These are phyloP conservation scores for Wolfiporia cocos DNA, from an alignment of 1,284 basidiomycete genomes.

Conservation along the genomic window DNA sequence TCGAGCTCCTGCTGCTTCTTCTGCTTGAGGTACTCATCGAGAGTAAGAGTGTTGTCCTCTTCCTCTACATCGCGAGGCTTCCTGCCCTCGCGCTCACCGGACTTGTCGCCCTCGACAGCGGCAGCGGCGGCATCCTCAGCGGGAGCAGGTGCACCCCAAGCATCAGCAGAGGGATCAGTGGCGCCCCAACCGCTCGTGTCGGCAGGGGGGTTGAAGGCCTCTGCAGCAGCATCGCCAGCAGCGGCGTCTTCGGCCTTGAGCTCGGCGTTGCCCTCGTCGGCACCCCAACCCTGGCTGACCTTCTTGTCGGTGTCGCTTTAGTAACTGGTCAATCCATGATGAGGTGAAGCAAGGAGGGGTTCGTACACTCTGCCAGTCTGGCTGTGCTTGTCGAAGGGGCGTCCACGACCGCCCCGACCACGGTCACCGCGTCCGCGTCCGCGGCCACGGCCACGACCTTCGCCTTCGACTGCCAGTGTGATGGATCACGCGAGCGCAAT, in stretches of 20 bases:
- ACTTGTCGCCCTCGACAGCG: slow-evolving; percentile 28
- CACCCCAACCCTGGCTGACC: slow-evolving; percentile 88
- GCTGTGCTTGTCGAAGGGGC: slow-evolving; percentile 77
- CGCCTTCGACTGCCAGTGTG: slow-evolving; percentile 40
- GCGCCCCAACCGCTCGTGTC: slow-evolving; percentile 39
- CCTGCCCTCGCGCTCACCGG: slow-evolving; percentile 37
- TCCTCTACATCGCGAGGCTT: slow-evolving; percentile 58
- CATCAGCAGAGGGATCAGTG: slow-evolving; percentile 26
- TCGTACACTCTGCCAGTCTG: slow-evolving; percentile 73
- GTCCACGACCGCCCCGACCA: slow-evolving; percentile 53
- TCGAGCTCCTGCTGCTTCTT: slow-evolving; percentile 48
- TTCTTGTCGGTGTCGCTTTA: slow-evolving; percentile 87
- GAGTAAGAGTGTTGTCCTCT: slow-evolving; percentile 88
- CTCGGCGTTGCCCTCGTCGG: slow-evolving; percentile 77
- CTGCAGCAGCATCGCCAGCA: slow-evolving; percentile 36
- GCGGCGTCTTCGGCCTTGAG: slow-evolving; percentile 64
- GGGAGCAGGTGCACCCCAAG: slow-evolving; percentile 32
- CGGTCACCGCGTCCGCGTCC: slow-evolving; percentile 42
- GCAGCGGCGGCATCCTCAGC: slow-evolving; percentile 28
- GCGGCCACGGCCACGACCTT: slow-evolving; percentile 39
- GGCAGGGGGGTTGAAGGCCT: slow-evolving; percentile 17
- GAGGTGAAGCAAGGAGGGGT: background rate
- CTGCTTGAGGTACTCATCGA: slow-evolving; percentile 80
- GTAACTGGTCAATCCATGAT: slow-evolving; percentile 4
- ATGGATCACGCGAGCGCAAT: slow-evolving; percentile 1